Evolutionary conservation across 2,329 filamentous ascomycete species (phyloP).

Genomic region (Paraphoma sp.): DNA sequence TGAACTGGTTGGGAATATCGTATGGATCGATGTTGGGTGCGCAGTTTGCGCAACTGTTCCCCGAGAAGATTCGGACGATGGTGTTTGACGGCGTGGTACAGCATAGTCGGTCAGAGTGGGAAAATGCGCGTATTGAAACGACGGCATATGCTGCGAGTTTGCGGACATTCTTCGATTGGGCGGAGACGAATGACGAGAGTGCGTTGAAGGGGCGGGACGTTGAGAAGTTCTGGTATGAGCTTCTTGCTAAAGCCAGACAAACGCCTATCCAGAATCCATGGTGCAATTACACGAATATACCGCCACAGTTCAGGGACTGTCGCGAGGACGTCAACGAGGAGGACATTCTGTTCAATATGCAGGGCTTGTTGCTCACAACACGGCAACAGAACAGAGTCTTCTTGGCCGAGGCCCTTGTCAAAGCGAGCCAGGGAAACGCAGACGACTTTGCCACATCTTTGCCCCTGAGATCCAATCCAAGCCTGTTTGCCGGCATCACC

Average conservation of each 20-base stretch:
- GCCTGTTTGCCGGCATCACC: background rate
- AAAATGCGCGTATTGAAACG: constrained; percentile 46
- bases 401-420: constrained; percentile 29
- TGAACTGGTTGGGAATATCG: constrained; percentile 53
- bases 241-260: constrained; percentile 33
- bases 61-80: constrained; percentile 51
- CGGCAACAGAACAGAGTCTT: constrained; percentile 2
- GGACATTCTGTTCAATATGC: constrained; percentile 31
- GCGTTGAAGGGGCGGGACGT: constrained; percentile 37
- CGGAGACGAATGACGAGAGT: constrained; percentile 35
- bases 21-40: constrained; percentile 56
- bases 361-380: background rate
- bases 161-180: constrained; percentile 50
- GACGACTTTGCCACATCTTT: constrained; percentile 39
- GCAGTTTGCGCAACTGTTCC: constrained; percentile 55
- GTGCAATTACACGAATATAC: constrained; percentile 31
- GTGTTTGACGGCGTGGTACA: constrained; percentile 56
- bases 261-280: constrained; percentile 47
- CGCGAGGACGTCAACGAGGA: constrained; percentile 36
- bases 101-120: constrained; percentile 47
- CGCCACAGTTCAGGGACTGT: no score
- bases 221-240: constrained; percentile 23
- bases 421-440: constrained; percentile 47
- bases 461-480: constrained; percentile 4
- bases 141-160: constrained; percentile 47